Evolutionary conservation across 2,329 filamentous ascomycete species (phyloP), one percentile per base, ranked within the genome.

Genomic region (Microdochium trichocladiopsis): DNA sequence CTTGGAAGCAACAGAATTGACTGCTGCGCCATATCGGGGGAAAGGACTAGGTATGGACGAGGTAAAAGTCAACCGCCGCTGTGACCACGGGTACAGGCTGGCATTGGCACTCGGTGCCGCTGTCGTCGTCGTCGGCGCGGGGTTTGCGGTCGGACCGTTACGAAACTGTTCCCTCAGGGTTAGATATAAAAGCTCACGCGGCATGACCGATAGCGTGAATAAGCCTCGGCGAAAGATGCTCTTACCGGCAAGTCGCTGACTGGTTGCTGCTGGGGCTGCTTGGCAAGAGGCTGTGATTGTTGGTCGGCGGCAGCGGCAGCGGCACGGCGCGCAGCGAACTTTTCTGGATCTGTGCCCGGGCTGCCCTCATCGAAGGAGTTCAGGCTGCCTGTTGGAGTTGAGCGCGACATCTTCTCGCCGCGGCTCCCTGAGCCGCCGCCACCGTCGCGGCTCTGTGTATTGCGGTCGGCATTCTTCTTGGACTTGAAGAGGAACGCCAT

Each of bases 21-120:
- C 93, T 6, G 95, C 94, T 50, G 95, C 91, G 66, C 94, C 94
- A 79, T 99, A 99, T 67, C 94, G 85, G 14, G 94, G 94, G 61
- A 99, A 99, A 0, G 94, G 94, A 60, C 90, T 92, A 11, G 86
- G 81, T 63, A 91, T 86, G 2, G 86, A 81, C 4, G 90, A 84
- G 16, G 89, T 89, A 68, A 96, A 96, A 58, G 88, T 93, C 51
- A 99, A 71, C 52, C 89, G 84, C 55, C 90, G 85, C 66, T 95
- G 90, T 57, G 93, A 96, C 94, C 94, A 99, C 0, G 94, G 94
- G 65, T 97, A 99, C 51, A 95, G 82, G 45, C 48, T 23, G 41
- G 41, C 12, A 47, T 48, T 48, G 25, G 53, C 25, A 9, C 8
- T 23, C 16, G 69, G 66, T 33, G 66, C 54, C 18, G 41, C 16